Base-by-base conservation (phyloP, 805 yeast species). In the Yarrowia sp. region DNA sequence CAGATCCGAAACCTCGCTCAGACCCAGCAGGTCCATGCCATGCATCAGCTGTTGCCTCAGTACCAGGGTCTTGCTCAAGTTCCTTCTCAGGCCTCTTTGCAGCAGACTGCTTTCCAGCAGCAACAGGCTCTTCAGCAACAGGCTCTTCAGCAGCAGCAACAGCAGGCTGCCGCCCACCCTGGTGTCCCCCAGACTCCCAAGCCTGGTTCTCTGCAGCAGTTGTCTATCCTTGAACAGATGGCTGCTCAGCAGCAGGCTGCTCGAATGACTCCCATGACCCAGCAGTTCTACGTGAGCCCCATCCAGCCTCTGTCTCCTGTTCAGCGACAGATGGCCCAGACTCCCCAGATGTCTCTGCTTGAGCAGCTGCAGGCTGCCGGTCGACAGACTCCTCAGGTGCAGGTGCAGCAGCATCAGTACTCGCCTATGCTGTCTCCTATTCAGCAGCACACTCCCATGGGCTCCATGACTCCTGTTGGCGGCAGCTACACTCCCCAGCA, bases 31-130 rank as follows among this genome's bases (percentile, higher is more conserved):
- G 38, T 39, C 38, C 47, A 31, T 13, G 36, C 45, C 31, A 55
- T 55, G 61, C 61, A 55, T 14, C 61, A 55, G 61, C 47, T 55
- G 47, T 31, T 55, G 45, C 61, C 61, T 11, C 61, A 55, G 47
- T 55, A 48, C 55, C 55, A 48, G 55, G 55, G 55, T 15, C 33
- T 48, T n/a, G 55, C 17, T 14, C 55, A 48, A 41, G 41, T 48
- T 7, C 55, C 55, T 15, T 33, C 41, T 22, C 55, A 48, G 55
- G 32, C 32, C 13, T 48, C 55, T 18, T 18, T 48, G 4, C 55
- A 35, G 15, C 28, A 22, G 28, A 22, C 28, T 22, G 28, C 28
- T 22, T 22, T 22, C 28, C 28, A 22, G 28, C 28, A 22, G 28
- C 42, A 48, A 31, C 11, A n/a, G 8, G 18, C 35, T n/a, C 9